These are phyloP conservation scores for Shiraia sp. DNA, from an alignment of 2,329 filamentous ascomycete species.

Conservation along the genomic window DNA sequence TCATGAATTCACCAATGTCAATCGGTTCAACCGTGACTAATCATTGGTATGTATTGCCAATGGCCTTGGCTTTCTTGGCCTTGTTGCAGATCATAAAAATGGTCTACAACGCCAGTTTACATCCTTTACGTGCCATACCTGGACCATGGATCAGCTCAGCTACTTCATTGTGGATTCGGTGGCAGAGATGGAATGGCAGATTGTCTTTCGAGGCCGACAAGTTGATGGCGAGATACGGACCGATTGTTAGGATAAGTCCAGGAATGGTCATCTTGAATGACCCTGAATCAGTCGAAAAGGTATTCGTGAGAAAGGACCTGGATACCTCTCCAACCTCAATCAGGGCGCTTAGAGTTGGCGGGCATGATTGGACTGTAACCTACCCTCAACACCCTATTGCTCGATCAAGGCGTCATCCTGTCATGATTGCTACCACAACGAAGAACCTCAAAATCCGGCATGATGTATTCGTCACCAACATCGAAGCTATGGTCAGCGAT, in stretches of 20 bases:
- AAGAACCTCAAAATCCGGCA: conserved; percentile 22
- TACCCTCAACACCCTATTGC: conserved; percentile 25
- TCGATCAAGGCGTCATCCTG: conserved; percentile 16
- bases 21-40: too few relatives aligned
- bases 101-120: conserved; percentile 13
- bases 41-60: too few relatives aligned
- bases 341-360: conserved; percentile 21
- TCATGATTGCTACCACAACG: conserved; percentile 25
- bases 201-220: conserved; percentile 23
- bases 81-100: conserved; percentile 4
- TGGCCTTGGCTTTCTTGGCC: not conserved
- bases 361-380: conserved; percentile 25
- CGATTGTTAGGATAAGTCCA: conserved; percentile 22
- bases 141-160: conserved; percentile 23
- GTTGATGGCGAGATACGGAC: conserved; percentile 19
- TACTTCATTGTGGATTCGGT: conserved; percentile 20
- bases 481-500: conserved; percentile 19
- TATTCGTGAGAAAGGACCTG: conserved; percentile 21
- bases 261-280: conserved; percentile 25
- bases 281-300: conserved; percentile 16
- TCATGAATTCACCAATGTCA: too few relatives aligned
- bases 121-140: conserved; percentile 16
- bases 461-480: conserved; percentile 14
- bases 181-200: conserved; percentile 23
- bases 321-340: conserved; percentile 24